Base-by-base conservation (phyloP, 2,329 filamentous ascomycete species). In the Aureobasidium uvarum region DNA sequence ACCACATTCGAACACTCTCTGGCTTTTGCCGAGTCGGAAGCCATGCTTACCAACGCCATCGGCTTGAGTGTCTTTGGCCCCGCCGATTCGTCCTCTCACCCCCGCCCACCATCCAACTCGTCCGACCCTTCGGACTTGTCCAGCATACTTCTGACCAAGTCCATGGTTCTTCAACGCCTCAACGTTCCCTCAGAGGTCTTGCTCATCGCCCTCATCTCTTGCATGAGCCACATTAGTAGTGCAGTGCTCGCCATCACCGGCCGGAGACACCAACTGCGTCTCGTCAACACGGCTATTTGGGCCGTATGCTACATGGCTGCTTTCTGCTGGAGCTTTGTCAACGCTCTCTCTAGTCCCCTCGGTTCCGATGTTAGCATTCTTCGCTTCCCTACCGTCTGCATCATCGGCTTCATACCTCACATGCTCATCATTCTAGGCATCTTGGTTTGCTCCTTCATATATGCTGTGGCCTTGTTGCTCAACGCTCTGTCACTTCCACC, bases 1-100 rank as follows among this genome's bases (percentile, higher is more conserved):
- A 96, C 93, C 0, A 85, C 97, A 2, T 96, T 98, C 72, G 95
- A 99, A 75, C 93, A 97, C 73, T 97, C 93, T 0, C 82, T 99
- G 10, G 94, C 94, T 2, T 99, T 98, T 78, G 92, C 94, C 13
- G 95, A 99, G 77, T 94, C 94, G 10, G 95, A 99, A 75, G 89
- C 91, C 36, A 90, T 93, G 69, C 88, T 97, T 52, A 88, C 88
- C 71, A 90, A 88, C 69, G 90, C 92, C 59, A 84, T 96, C 16
- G 89, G 89, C 14, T 86, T 92, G 76, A 86, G 88, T 0, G 87
- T 90, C 70, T 89, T 90, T 71, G 81, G 83, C 28, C 74, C 83
- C 65, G 81, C 76, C 36, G 70, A 74, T 1, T 74, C 72, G 50
- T 70, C 73, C n/a, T 69, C 70, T 65, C 6, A 68, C 64, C 43